Evolutionary conservation across 148 eudicot species (phyloP), one percentile per base, ranked within the genome.

Genomic region (Heliosperma pusillum): DNA sequence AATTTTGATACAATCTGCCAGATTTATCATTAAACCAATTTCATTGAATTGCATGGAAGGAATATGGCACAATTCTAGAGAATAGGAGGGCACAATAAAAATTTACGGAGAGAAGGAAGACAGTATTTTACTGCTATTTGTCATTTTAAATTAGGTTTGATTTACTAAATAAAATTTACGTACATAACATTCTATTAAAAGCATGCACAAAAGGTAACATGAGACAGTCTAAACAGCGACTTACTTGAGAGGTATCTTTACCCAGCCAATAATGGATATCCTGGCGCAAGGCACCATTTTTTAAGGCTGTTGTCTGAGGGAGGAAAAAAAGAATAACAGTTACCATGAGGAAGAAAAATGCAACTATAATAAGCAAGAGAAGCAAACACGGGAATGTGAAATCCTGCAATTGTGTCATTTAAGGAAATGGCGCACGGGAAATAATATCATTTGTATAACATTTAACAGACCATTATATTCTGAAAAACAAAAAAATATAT

Each of bases 251-350:
- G 56, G 96, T 90, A 75, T 89, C 93, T 87, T 90, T 95, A 30
- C 99, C 99, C 65, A 92, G 91, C 99, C 99, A 95, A 84, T 89
- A 95, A 79, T 95, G 99, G 79, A 92, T 88, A 82, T 95, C 99
- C 64, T 90, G 87, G 40, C 87, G 91, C 30, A 90, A 83, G 71
- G 97, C 87, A 69, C 99, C 99, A 56, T 84, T 85, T 80, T 92
- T 95, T 45, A 86, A 77, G 45, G 88, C 88, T 84, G 82, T 87
- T 52, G 99, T 90, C 99, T 95, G 53, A 53, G 25, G 69, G 79
- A 81, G 73, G 76, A 82, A 13, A 70, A 74, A 21, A 26, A 40
- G 64, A 61, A 5, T 15, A 40, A 42, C 26, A 19, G 10, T 19
- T 24, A 63, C 29, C 64, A 21, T 53, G 25, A 30, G 24, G 24